A percentile compares a stretch with the other conserved stretches of the same genome.
These are phyloP conservation scores for Sarocladiaceae sp. DNA, from an alignment of 2,329 filamentous ascomycete species.

Conservation along the genomic window DNA sequence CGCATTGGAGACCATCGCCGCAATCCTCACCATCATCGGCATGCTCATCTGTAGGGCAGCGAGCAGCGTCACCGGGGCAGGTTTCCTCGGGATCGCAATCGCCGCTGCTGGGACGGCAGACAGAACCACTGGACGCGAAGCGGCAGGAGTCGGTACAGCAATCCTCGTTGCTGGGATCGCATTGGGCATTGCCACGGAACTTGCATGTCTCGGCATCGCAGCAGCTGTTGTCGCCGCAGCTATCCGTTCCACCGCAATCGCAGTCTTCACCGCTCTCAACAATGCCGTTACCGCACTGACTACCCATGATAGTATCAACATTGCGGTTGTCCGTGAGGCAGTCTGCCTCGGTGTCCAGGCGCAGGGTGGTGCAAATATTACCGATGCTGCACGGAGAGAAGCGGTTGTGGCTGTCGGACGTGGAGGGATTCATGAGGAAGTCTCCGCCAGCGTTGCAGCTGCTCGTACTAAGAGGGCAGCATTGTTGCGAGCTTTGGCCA, in stretches of 20 bases:
- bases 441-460: conserved; percentile 71
- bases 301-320: conserved; percentile 74
- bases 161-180: conserved; percentile 77
- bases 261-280: conserved; percentile 93
- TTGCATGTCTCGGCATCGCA: conserved; percentile 85
- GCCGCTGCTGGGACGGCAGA: conserved; percentile 78
- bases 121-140: conserved; percentile 60
- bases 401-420: conserved; percentile 62
- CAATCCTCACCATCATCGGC: conserved; percentile 68
- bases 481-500: conserved; percentile 50
- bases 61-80: conserved; percentile 68
- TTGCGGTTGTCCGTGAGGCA: conserved; percentile 86
- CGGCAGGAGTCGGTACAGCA: conserved; percentile 69
- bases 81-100: conserved; percentile 81
- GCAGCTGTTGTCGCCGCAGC: conserved; percentile 73
- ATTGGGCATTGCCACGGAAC: conserved; percentile 71
- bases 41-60: conserved; percentile 71
- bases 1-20: conserved; percentile 69
- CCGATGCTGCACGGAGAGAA: conserved; percentile 91
- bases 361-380: conserved; percentile 87
- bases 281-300: conserved; percentile 93
- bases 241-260: conserved; percentile 77
- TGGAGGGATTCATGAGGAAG: conserved; percentile 97
- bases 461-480: conserved; percentile 69
- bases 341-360: conserved; percentile 66